A percentile compares a stretch with the other conserved stretches of the same genome.
Evolutionary conservation across 2,329 filamentous ascomycete species (phyloP).

Genomic region (Cordyceps cicadae): DNA sequence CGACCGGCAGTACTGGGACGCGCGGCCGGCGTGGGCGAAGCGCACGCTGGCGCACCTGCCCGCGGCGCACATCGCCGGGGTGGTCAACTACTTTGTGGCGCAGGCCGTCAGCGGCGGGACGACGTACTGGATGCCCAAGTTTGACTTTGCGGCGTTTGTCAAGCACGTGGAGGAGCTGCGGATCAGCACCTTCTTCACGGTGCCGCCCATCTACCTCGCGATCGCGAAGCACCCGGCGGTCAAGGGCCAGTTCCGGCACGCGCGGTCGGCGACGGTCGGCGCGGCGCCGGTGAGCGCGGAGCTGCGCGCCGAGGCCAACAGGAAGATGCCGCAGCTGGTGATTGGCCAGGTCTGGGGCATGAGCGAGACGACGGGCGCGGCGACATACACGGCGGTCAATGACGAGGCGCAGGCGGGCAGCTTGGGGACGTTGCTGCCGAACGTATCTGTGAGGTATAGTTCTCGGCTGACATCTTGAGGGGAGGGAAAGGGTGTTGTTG

Average conservation of each 20-base stretch:
- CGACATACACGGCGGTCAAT: conserved; percentile 36
- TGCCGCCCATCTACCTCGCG: conserved; percentile 52
- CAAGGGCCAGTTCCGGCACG: conserved; percentile 44
- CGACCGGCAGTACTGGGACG: conserved; percentile 22
- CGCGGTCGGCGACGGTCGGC: conserved; percentile 41
- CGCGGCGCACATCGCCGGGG: conserved; percentile 37
- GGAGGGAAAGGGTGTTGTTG: too few species aligned
- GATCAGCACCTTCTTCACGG: conserved; percentile 48
- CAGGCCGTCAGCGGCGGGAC: conserved; percentile 34
- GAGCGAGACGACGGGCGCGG: conserved; percentile 45
- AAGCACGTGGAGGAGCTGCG: conserved; percentile 39
- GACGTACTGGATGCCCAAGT: conserved; percentile 56
- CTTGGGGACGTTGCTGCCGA: conserved; percentile 27
- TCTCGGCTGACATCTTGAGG: neutral
- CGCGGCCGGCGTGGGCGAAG: conserved; percentile 21
- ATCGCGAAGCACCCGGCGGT: conserved; percentile 50
- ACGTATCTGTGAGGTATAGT: conserved; percentile 20
- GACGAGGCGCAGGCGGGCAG: conserved; percentile 37
- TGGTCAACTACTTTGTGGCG: conserved; percentile 36
- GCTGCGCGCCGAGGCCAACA: conserved; percentile 41
- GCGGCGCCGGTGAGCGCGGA: conserved; percentile 50
- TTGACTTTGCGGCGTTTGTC: conserved; percentile 49
- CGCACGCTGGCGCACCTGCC: conserved; percentile 36
- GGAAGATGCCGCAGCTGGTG: conserved; percentile 37
- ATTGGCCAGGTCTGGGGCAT: conserved; percentile 50